Base-by-base conservation (phyloP, 306 rosid species). In the Prosopis cineraria region DNA sequence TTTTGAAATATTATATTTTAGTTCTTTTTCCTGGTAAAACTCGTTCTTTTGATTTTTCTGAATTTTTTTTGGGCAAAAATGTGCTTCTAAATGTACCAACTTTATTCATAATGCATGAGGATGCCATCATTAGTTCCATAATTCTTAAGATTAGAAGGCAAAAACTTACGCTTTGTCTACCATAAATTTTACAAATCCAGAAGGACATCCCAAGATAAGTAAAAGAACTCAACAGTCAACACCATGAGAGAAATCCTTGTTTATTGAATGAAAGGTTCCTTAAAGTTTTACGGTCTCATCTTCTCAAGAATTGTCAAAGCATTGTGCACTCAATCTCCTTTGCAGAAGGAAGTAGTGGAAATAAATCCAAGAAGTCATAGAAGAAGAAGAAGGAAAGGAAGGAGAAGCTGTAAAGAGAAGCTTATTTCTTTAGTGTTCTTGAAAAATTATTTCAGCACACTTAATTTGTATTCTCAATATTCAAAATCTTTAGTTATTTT, bases 1-100 rank as follows among this genome's bases (percentile, higher is more conserved):
- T 70, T 45, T 68, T 13, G 10, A 70, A 11, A 7, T 72, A 48
- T 64, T 19, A 72, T 17, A 71, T 68, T 44, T 55, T 44, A 9
- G 16, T 71, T 43, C 5, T 41, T 55, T 62, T 13, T 72, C 8
- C 31, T 30, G 58, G n/a, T 68, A 47, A 20, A 43, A 1, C 31
- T 31, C 65, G 39, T 55, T 37, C 60, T 55, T 80, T 40, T 55
- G 31, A 9, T 30, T 80, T 75, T 80, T 72, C 25, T 59, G 63
- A 50, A 30, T 13, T 76, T 48, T 66, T 45, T 66, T n/a, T n/a
- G n/a, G 2, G 1, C 25, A 3, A 1, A 33, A 31, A 34, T 60
- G 43, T 52, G 24, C 25, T 20, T 52, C 59, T 9, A 52, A 20
- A 52, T n/a, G 9, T 52, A 11, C 59, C 25, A 52, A 10, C 59